Evolutionary conservation across 2,329 filamentous ascomycete genomes (phyloP).

Genomic region (Neopestalotiopsis clavispora): DNA sequence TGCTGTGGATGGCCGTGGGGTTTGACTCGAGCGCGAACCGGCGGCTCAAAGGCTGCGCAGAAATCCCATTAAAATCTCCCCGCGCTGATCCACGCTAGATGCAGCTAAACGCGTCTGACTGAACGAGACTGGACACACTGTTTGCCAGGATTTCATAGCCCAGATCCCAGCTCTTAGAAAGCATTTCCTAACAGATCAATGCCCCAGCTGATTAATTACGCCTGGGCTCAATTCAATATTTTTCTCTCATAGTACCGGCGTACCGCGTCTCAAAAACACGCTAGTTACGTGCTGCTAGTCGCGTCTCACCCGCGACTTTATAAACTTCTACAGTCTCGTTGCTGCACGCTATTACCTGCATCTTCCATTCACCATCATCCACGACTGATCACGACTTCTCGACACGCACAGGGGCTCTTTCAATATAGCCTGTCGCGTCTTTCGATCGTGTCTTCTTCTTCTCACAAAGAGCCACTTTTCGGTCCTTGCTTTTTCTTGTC

Average conservation of each 20-base stretch:
- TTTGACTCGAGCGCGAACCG: not conserved
- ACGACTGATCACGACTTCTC: constrained; percentile 23
- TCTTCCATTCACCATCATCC: constrained; percentile 27
- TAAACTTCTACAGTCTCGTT: constrained; percentile 15
- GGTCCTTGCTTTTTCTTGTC: not conserved
- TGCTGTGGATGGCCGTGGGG: not conserved
- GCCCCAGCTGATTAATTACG: constrained; percentile 16
- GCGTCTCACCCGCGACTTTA: constrained; percentile 16
- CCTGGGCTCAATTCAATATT: constrained; percentile 1
- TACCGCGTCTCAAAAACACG: constrained; percentile 5
- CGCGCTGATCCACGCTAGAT: not conserved
- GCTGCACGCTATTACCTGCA: constrained; percentile 18
- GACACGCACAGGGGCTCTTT: not conserved
- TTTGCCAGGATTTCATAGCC: not conserved
- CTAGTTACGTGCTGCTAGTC: not conserved
- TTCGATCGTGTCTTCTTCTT: not conserved
- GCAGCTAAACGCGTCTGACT: not conserved
- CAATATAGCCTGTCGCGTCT: constrained; percentile 14
- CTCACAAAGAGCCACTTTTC: not conserved
- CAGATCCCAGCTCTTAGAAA: not conserved
- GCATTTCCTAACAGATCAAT: not conserved
- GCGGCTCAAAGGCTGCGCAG: not conserved
- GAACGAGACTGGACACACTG: not conserved
- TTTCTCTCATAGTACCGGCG: not conserved
- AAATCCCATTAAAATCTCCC: not conserved